Evolutionary conservation across 1,284 basidiomycete genomes (phyloP).

Genomic region (Exobasidium rhododendri): DNA sequence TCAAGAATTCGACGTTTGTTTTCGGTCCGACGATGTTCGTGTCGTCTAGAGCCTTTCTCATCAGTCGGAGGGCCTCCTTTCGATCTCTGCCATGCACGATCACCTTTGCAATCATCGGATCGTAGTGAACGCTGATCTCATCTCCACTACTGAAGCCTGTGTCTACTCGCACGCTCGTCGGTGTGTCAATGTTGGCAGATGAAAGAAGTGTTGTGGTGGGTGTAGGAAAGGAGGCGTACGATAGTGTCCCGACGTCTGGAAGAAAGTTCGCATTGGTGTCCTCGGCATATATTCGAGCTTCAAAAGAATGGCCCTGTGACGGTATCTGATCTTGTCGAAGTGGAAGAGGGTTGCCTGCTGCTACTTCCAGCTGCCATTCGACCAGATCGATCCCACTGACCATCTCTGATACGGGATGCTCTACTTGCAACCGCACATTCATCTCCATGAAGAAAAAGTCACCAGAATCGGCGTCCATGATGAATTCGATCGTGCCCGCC

Average conservation of each 20-base stretch:
- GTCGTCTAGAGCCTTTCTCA: constrained; percentile 75
- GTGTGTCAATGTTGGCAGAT: background rate
- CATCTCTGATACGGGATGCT: constrained; percentile 92
- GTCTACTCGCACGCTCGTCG: constrained; percentile 75
- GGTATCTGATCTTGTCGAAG: constrained; percentile 72
- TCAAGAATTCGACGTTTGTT: constrained; percentile 86
- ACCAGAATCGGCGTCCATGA: constrained; percentile 21
- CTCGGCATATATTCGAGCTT: constrained; percentile 95
- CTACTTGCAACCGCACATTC: constrained; percentile 79
- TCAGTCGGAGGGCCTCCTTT: constrained; percentile 75
- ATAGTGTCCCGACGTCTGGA: constrained; percentile 78
- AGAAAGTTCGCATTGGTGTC: constrained; percentile 66
- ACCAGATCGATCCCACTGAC: constrained; percentile 87
- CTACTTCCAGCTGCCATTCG: constrained; percentile 82
- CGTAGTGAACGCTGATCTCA: constrained; percentile 70
- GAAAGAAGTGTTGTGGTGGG: constrained; percentile 6
- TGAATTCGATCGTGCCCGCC: constrained; percentile 80
- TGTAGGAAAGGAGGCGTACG: constrained; percentile 64
- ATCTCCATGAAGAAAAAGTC: constrained; percentile 49
- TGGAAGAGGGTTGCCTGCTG: constrained; percentile 80
- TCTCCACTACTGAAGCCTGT: constrained; percentile 74
- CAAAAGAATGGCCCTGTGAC: constrained; percentile 85
- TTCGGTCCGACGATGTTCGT: constrained; percentile 86
- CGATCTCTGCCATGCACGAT: constrained; percentile 83
- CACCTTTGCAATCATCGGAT: constrained; percentile 91